These are phyloP conservation scores for Arabidopsis arenosa DNA, from an alignment of 345 rosid genomes.

Conservation along the genomic window DNA sequence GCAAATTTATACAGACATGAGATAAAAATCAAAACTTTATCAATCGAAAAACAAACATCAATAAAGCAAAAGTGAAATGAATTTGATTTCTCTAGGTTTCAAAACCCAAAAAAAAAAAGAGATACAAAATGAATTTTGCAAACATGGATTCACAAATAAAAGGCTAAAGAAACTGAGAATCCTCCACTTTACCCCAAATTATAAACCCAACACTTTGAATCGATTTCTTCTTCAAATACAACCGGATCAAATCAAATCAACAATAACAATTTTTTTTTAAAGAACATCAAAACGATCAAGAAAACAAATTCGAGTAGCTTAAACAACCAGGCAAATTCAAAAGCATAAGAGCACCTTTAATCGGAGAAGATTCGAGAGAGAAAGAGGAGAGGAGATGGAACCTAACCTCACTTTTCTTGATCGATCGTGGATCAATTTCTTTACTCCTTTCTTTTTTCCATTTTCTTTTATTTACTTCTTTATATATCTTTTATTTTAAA, in stretches of 20 bases:
- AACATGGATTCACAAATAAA: constrained; percentile 20
- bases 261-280: no score
- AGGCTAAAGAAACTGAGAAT: not conserved
- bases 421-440: constrained; percentile 41
- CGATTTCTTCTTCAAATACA: constrained; percentile 28
- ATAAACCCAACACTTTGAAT: constrained; percentile 20
- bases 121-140: not conserved
- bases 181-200: not conserved
- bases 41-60: not conserved
- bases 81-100: not conserved
- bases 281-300: not conserved
- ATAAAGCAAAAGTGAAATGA: no score
- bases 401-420: constrained; percentile 42
- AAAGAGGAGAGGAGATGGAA: constrained; percentile 14
- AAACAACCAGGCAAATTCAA: not conserved
- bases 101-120: not conserved
- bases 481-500: not conserved
- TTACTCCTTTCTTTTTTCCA: constrained; percentile 12
- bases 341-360: not conserved
- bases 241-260: constrained; percentile 39
- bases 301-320: constrained; percentile 5
- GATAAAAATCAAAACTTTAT: constrained; percentile 29
- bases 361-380: constrained; percentile 26
- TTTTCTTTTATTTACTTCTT: constrained; percentile 26
- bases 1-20: not conserved